phyloP scores from a whole-genome alignment of 2,329 filamentous ascomycete species.

The Talaromyces pinophilus region DNA sequence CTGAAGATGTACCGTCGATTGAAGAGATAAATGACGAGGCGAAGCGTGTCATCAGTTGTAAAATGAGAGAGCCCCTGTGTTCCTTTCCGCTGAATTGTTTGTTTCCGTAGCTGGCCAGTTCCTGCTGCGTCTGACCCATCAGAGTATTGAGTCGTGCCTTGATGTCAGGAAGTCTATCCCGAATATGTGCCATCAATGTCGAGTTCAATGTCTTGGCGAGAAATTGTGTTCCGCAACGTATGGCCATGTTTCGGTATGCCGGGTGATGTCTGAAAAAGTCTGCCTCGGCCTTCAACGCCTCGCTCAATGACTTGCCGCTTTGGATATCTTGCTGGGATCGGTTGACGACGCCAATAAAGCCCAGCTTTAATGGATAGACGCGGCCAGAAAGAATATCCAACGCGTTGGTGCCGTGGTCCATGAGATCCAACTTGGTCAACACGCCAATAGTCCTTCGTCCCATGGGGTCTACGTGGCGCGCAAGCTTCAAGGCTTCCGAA shows the following conservation, averaged over 20 bases:
- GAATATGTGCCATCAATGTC: conserved; percentile 94
- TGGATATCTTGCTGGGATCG: conserved; percentile 98
- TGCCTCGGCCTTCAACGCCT: conserved; percentile 82
- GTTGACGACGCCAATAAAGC: conserved; percentile 97
- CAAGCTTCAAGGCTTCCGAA: conserved; percentile 94
- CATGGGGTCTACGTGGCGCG: conserved; percentile 92
- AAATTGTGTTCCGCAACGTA: conserved; percentile 88
- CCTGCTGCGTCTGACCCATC: conserved; percentile 99
- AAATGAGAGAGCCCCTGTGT: conserved; percentile 88
- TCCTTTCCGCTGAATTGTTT: conserved; percentile 98
- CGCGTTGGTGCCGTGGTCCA: conserved; percentile 98
- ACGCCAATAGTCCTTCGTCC: conserved; percentile 95
- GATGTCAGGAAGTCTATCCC: conserved; percentile 93
- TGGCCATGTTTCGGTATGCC: conserved; percentile 94
- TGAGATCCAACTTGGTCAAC: conserved; percentile 92
- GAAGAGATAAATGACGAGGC: conserved; percentile 97
- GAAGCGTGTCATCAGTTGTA: conserved; percentile 98
- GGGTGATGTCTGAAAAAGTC: conserved; percentile 98
- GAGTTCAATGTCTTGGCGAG: conserved; percentile 92
- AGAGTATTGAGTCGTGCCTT: conserved; percentile 96
- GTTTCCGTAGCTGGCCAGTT: conserved; percentile 95
- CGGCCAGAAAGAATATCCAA: conserved; percentile 96
- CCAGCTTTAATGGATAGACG: conserved; percentile 94
- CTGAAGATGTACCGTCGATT: conserved; percentile 96
- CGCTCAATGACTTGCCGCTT: conserved; percentile 88